Evolutionary conservation across 2,329 filamentous ascomycete species (phyloP), one percentile per base, ranked within the genome.

Genomic region (Monilinia laxa): DNA sequence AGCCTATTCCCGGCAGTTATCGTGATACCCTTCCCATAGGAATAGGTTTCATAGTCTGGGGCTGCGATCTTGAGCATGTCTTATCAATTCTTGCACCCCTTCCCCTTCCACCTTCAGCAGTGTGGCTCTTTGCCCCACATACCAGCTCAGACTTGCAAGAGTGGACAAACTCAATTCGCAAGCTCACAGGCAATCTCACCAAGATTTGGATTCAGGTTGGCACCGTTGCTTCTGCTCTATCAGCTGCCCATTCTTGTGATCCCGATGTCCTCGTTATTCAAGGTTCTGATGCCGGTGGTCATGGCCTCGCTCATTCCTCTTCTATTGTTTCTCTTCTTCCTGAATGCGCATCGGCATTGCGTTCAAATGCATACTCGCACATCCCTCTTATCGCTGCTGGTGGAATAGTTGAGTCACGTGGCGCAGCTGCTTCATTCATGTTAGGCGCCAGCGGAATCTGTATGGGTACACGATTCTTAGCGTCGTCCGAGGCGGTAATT

Each of bases 391-490:
- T 79, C 23, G 78, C 76, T 0, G 73, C 78, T 0, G 78, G 78
- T 1, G 78, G 78, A 0, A 77, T 80, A 54, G 68, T 73, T 12
- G 78, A 80, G 68, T 75, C 74, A 3, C 69, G 77, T 64, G 77
- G 77, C 1, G 74, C 74, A 0, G 76, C 76, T 31, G 78, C 78
- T n/a, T 75, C 75, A 0, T 58, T 77, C 35, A 70, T 70, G 9
- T 69, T 79, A 7, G 78, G 78, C 5, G 78, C 78, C 16, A 69
- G 68, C 59, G 84, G 82, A 18, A 75, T 81, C 5, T 79, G 78
- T 3, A 74, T 86, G 72, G 84, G 84, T 2, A 85, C 84, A 18
- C 73, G 82, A 18, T 83, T 83, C 49, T 76, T 86, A 0, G 80
- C 81, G 1, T 71, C 77, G 1, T 74, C 75, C 0, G 84, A 86